Evolutionary conservation across 768 basidiomycete genomes (phyloP), one percentile per base, ranked within the genome.

Genomic region (Mycena amicta): DNA sequence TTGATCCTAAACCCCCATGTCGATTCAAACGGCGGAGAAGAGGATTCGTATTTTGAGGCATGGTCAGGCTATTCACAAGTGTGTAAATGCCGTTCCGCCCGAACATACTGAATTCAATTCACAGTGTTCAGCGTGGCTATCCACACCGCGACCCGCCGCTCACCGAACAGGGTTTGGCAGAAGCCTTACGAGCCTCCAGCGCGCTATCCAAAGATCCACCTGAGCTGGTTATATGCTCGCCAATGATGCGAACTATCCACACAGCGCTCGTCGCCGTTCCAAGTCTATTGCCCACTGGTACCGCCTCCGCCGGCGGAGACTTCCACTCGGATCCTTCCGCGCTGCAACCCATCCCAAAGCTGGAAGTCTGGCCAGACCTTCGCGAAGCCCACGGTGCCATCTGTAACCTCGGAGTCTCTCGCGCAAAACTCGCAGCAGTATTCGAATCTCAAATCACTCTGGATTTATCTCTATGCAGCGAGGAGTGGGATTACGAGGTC

Each of bases 231-330:
- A 60, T 65, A 43, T 62, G 61, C 16, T 65, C 64, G 12, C 64
- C 64, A 6, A 65, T 65, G 64, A 51, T 50, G 12, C 61, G 64
- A 29, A 61, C 64, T 25, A 65, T 65, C 23, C 61, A 65, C 22
- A 65, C 64, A n/a, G 49, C 58, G 28, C 30, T 49, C n/a, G 53
- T 52, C 8, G 49, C 52, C 26, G 53, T 65, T 22, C 39, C 53
- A 2, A 50, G 55, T 39, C 43, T 65, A 5, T 45, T 60, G 4
- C 28, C 33, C 30, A 37, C 33, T 18, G 18, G 18, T 37, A 37
- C 33, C 18, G 8, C 33, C 8, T 8, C 8, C 18, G 8, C 33
- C 18, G 33, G 8, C 33, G 18, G 33, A 8, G 33, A 18, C 8
- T 37, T 18, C 33, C 11, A 37, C 8, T 37, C 33, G 33, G n/a